These are phyloP conservation scores for Rhodocollybia butyracea DNA, from an alignment of 768 basidiomycete genomes.

Conservation along the genomic window DNA sequence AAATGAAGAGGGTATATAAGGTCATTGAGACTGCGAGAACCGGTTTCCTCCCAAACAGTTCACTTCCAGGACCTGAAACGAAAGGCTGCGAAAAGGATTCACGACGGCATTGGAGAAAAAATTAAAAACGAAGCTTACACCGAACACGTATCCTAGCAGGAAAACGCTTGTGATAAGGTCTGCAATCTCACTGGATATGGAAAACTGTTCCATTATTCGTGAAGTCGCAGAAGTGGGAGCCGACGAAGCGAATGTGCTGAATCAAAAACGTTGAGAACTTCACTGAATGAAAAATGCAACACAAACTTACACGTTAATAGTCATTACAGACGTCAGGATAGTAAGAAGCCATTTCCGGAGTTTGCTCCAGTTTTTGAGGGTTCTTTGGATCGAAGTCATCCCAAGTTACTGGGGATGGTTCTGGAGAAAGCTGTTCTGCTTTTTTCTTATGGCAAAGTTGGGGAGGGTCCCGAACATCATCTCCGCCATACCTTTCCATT, in stretches of 20 bases:
- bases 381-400: conserved; percentile 16
- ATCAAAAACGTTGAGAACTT: not conserved
- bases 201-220: conserved; percentile 36
- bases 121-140: too few species aligned
- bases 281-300: not conserved
- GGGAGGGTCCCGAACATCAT: conserved; percentile 8
- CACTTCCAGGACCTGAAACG: conserved; percentile 60
- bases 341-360: conserved; percentile 13
- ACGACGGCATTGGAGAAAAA: conserved; percentile 11
- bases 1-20: conserved; percentile 50
- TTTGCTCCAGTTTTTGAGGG: conserved; percentile 15
- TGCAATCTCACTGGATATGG: conserved; percentile 38
- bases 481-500: conserved; percentile 8
- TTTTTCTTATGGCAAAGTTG: not conserved
- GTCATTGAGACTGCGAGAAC: conserved; percentile 49
- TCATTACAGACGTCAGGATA: conserved; percentile 30
- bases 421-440: not conserved
- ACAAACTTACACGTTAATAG: conserved; percentile 52
- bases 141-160: conserved; percentile 50
- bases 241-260: conserved; percentile 59
- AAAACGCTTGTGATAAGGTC: conserved; percentile 50
- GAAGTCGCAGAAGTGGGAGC: conserved; percentile 43
- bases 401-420: conserved; percentile 11
- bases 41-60: conserved; percentile 52
- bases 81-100: conserved; percentile 33